These are phyloP conservation scores for Cyberlindnera galapagoensis DNA, from an alignment of 805 yeast species.

Conservation along the genomic window DNA sequence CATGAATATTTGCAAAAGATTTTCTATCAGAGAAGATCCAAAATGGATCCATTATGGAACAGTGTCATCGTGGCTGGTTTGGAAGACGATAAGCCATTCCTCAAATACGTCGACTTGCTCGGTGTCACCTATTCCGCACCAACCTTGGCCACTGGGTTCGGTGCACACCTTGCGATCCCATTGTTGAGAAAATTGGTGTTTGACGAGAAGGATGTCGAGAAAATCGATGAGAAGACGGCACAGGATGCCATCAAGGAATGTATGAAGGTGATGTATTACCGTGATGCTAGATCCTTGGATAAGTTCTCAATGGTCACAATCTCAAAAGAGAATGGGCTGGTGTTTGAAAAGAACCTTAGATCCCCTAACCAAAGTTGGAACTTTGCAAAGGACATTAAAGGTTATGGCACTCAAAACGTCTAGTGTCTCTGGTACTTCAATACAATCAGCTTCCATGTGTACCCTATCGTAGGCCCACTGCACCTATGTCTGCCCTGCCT, in stretches of 20 bases:
- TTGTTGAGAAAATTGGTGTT: slow-evolving; percentile 80
- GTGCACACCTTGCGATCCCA: slow-evolving; percentile 91
- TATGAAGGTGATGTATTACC: slow-evolving; percentile 90
- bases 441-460: too few species aligned
- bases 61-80: slow-evolving; percentile 88
- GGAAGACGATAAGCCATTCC: slow-evolving; percentile 64
- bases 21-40: slow-evolving; percentile 80
- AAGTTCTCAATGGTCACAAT: slow-evolving; percentile 77
- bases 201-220: slow-evolving; percentile 65
- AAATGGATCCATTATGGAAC: slow-evolving; percentile 97
- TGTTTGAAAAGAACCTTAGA: slow-evolving; percentile 57
- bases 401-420: slow-evolving; percentile 75
- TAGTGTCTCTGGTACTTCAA: too few species aligned
- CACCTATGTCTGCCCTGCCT: too few species aligned
- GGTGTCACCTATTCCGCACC: slow-evolving; percentile 91
- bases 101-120: slow-evolving; percentile 81
- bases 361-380: slow-evolving; percentile 82
- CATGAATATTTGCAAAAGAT: slow-evolving; percentile 83
- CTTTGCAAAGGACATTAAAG: slow-evolving; percentile 81
- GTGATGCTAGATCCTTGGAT: slow-evolving; percentile 93
- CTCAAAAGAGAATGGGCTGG: slow-evolving; percentile 54
- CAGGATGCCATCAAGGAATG: slow-evolving; percentile 70
- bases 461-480: neutral
- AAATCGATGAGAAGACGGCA: slow-evolving; percentile 69
- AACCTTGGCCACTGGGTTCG: slow-evolving; percentile 92